Evolutionary conservation across 2,329 filamentous ascomycete species (phyloP), one percentile per base, ranked within the genome.

Genomic region (Aspergillus puulaauensis): DNA sequence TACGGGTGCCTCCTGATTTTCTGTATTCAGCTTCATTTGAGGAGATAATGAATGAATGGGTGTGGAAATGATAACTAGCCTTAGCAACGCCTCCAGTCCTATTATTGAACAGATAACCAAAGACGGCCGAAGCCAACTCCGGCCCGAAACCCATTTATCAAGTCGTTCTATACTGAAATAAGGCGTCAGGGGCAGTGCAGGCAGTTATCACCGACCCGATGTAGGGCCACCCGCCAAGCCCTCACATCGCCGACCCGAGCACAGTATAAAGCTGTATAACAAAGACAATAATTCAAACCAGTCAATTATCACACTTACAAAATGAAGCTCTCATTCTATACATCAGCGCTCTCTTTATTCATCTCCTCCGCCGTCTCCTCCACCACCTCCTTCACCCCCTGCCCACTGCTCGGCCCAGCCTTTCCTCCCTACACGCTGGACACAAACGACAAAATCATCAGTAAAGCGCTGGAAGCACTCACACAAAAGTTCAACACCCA

Each of bases 351-450:
- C 31, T 33, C 11, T 12, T 12, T 33, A 15, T 6, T 15, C 4
- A 2, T 12, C 11, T 55, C 53, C 39, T 45, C 57, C 5, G 58
- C 50, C 6, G 37, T 60, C 24, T 56, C 60, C 6, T 66, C 66
- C 46, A 62, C 61, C 2, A 64, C 64, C 19, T 67, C 60, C 6
- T 66, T 67, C 48, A 63, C 61, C 3, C 65, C 64, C 19, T 67
- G 65, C 37, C 66, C 63, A 15, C 53, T 68, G 9, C 56, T 67
- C 15, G 65, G 65, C 5, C 64, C 64, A 7, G 37, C 52, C 19
- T 67, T 59, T 33, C 64, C 65, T 46, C 52, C 56, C 8, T 61
- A 62, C 35, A 56, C 50, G 9, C 39, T 67, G 6, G 43, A 64
- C 21, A 52, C 47, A n/a, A 55, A 47, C 11, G 57, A 58, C 15